Base-by-base conservation (phyloP, 2,329 filamentous ascomycete genomes). In the Blumeria hordei region DNA sequence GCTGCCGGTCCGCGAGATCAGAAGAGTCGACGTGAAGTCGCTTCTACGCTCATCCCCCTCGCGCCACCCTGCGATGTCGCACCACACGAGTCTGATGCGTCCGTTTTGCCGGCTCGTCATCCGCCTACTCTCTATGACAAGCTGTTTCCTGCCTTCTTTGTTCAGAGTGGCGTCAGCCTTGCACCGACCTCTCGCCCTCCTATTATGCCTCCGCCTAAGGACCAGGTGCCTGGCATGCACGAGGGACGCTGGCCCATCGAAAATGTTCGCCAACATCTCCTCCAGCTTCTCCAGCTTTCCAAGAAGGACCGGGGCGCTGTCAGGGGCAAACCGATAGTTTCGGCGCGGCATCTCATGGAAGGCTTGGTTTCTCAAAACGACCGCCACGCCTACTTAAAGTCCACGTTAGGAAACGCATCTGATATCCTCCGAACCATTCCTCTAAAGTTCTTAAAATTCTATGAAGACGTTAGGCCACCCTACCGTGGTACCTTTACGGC, bases 141-240 rank as follows among this genome's bases (percentile, higher is more conserved):
- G 60, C 71, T 74, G 37, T 96, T 96, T 63, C 75, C 87, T 35
- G 80, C 85, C 0, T 96, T 95, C 66, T 88, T 83, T 58, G 64
- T 92, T 49, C 83, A 86, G 57, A 73, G 80, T 2, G 75, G 86
- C 62, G 83, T 86, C 1, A 76, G 69, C n/a, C 61, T 95, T 54
- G 87, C 88, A 0, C 72, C 74, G 0, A 60, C 61, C 0, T 69
- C 72, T 52, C 71, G 70, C 2, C 77, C 77, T 33, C 66, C 72
- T 41, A 72, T 81, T 65, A 80, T 85, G 59, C 64, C 73, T 1
- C 71, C 78, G 57, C 74, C 76, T 0, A 69, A 72, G 32, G 64
- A 70, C n/a, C 68, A 63, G 53, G 80, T 75, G 64, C 72, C 70
- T 33, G 62, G 60, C 16, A 72, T 72, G 3, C 66, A 81, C 10